phyloP scores from a whole-genome alignment of 257 asterid species.

The Jacaranda mimosifolia region DNA sequence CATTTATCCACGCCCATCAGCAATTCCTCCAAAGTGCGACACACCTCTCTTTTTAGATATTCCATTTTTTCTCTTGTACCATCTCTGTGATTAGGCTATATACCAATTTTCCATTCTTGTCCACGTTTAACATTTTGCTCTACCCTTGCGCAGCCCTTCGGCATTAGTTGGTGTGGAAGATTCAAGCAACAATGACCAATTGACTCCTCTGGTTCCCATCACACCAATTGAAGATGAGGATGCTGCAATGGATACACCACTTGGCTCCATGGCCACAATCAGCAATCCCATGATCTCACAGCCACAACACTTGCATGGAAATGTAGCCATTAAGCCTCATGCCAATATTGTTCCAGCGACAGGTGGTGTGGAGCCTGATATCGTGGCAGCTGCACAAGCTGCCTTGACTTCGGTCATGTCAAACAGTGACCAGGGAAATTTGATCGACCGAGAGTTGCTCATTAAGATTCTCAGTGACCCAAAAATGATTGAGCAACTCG shows the following conservation, averaged over 20 bases:
- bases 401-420: slow-evolving; percentile 61
- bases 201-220: slow-evolving; percentile 67
- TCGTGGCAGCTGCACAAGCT: slow-evolving; percentile 64
- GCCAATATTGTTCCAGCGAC: slow-evolving; percentile 29
- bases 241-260: slow-evolving; percentile 45
- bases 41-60: slow-evolving; percentile 19
- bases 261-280: slow-evolving; percentile 36
- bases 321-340: slow-evolving; percentile 38
- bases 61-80: slow-evolving; percentile 18
- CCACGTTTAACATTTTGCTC: slow-evolving; percentile 20
- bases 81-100: slow-evolving; percentile 1
- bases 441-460: slow-evolving; percentile 73
- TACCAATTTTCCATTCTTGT: background rate
- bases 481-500: slow-evolving; percentile 72
- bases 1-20: slow-evolving; percentile 88
- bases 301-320: slow-evolving; percentile 39
- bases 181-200: slow-evolving; percentile 41
- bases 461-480: slow-evolving; percentile 74
- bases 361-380: slow-evolving; percentile 54
- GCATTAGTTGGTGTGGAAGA: slow-evolving; percentile 43
- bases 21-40: slow-evolving; percentile 85
- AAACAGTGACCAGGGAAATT: slow-evolving; percentile 51
- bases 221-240: slow-evolving; percentile 96
- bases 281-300: slow-evolving; percentile 35
- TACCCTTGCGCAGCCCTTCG: slow-evolving; percentile 64